Evolutionary conservation across 495 filamentous ascomycete genomes (phyloP).

Genomic region (Aspergillus asperescens): DNA sequence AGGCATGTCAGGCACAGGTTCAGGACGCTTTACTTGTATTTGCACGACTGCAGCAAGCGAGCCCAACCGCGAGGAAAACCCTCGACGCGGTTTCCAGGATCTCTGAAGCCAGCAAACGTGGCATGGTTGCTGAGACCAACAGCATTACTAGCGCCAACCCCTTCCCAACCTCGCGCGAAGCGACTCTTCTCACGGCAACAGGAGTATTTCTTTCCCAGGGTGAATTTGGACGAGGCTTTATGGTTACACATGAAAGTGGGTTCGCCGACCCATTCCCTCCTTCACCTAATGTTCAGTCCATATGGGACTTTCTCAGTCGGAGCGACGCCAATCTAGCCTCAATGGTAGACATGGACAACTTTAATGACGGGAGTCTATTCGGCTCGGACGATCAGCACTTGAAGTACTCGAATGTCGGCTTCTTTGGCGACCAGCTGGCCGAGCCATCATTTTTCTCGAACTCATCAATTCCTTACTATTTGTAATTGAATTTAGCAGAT

Average conservation of each 20-base stretch:
- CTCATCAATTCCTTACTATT: constrained; percentile 21
- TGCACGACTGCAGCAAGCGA: constrained; percentile 64
- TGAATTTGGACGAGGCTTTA: constrained; percentile 19
- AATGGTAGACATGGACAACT: constrained; percentile 30
- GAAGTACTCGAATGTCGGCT: constrained; percentile 24
- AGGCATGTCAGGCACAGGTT: constrained; percentile 49
- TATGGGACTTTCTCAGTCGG: constrained; percentile 44
- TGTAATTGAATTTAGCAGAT: constrained; percentile 1
- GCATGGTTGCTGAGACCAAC: constrained; percentile 10
- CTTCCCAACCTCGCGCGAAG: constrained; percentile 19
- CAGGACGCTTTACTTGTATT: constrained; percentile 64
- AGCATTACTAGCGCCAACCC: constrained; percentile 13
- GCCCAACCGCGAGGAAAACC: constrained; percentile 63
- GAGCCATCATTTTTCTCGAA: constrained; percentile 31
- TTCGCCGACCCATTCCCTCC: constrained; percentile 26
- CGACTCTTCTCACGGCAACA: constrained; percentile 3
- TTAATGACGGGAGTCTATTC: constrained; percentile 24
- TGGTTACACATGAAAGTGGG: constrained; percentile 22
- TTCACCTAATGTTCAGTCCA: constrained; percentile 30
- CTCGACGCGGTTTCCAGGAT: constrained; percentile 65
- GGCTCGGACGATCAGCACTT: constrained; percentile 28
- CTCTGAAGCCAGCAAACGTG: constrained; percentile 54
- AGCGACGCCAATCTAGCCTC: constrained; percentile 37
- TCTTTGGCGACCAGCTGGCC: constrained; percentile 23
- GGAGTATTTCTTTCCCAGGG: constrained; percentile 15